A percentile compares a stretch with the other conserved stretches of the same genome.
phyloP scores from a whole-genome alignment of 2,329 filamentous ascomycete species.

The Setomelanomma holmii region DNA sequence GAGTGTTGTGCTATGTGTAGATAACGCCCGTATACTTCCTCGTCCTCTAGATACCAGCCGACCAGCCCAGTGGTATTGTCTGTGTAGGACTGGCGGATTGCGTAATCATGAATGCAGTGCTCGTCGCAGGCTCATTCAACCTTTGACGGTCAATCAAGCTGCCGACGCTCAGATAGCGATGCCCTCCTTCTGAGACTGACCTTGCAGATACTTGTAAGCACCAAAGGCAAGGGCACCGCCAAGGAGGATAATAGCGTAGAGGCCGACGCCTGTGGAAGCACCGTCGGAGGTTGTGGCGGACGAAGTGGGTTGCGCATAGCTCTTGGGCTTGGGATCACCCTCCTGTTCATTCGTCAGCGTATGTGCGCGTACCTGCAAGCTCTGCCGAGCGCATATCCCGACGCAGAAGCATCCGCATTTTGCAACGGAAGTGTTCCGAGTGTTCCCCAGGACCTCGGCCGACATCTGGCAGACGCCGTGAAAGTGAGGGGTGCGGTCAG shows the following conservation, averaged over 20 bases:
- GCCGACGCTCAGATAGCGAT: neutral
- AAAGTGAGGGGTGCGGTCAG: neutral
- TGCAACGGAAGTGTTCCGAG: slow-evolving; percentile 30
- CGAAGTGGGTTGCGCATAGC: slow-evolving; percentile 58
- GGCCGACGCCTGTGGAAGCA: slow-evolving; percentile 73
- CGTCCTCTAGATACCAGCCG: neutral
- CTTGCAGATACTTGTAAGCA: slow-evolving; percentile 85
- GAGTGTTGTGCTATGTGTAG: slow-evolving; percentile 1
- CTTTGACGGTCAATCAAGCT: neutral
- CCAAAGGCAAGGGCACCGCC: slow-evolving; percentile 79
- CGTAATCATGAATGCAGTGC: neutral
- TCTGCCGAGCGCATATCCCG: neutral
- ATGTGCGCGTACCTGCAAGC: neutral
- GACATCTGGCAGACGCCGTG: neutral
- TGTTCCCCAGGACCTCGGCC: slow-evolving; percentile 7
- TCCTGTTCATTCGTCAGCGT: slow-evolving; percentile 52
- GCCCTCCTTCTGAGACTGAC: slow-evolving; percentile 38
- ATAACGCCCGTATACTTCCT: neutral
- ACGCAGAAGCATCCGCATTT: neutral
- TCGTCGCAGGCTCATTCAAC: neutral
- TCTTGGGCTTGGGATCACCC: slow-evolving; percentile 79
- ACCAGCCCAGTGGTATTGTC: neutral
- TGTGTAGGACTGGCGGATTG: neutral
- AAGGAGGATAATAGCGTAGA: slow-evolving; percentile 81
- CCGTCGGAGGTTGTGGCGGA: slow-evolving; percentile 55